These are phyloP conservation scores for Malus orientalis DNA, from an alignment of 306 rosid genomes.

Conservation along the genomic window DNA sequence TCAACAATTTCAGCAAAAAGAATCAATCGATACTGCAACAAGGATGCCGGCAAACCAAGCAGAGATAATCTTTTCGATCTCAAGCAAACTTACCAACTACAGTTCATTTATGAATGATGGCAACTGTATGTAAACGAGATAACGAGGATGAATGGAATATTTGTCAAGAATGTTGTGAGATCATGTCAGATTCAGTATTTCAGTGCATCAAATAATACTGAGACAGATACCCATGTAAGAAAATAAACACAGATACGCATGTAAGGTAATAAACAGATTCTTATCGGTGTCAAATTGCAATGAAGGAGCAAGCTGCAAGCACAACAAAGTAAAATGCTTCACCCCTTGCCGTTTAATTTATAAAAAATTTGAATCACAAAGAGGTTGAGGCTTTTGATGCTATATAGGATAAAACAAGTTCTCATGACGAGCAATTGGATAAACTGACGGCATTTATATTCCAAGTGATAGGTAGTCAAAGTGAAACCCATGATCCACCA, in stretches of 20 bases:
- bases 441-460: neutral
- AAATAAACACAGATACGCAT: neutral
- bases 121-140: too few species aligned
- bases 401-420: neutral
- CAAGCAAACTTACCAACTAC: neutral
- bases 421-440: neutral
- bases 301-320: neutral
- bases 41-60: conserved; percentile 6
- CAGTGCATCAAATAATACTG: neutral
- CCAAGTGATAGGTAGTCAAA: neutral
- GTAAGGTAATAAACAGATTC: neutral
- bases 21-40: conserved; percentile 2
- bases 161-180: neutral
- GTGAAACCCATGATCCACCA: neutral
- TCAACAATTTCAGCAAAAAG: conserved; percentile 5
- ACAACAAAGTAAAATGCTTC: neutral
- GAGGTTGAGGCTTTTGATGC: neutral
- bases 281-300: neutral
- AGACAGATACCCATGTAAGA: neutral
- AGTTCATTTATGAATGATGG: neutral
- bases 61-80: neutral
- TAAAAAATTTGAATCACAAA: too few species aligned
- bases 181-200: neutral
- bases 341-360: neutral
- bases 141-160: neutral